These are phyloP conservation scores for Claviceps purpurea DNA, from an alignment of 2,329 filamentous ascomycete genomes.

Conservation along the genomic window DNA sequence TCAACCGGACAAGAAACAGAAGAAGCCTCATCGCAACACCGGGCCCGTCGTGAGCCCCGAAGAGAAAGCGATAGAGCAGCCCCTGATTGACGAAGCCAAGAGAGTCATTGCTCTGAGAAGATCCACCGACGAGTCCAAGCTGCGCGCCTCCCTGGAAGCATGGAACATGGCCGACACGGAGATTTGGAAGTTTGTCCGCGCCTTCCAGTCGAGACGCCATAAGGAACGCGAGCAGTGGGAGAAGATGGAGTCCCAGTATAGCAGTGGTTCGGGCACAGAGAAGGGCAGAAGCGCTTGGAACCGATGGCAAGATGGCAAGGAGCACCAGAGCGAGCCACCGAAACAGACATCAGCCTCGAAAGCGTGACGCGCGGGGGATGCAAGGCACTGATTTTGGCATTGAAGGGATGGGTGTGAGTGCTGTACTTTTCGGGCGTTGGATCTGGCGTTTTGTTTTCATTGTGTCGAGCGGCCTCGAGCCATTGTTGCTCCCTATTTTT, in stretches of 20 bases:
- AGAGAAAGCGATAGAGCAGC: slow-evolving; percentile 40
- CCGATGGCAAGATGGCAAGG: slow-evolving; percentile 22
- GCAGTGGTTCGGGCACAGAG: slow-evolving; percentile 44
- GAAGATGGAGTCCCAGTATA: slow-evolving; percentile 52
- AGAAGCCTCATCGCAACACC: slow-evolving; percentile 23
- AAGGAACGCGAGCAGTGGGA: slow-evolving; percentile 58
- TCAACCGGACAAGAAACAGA: slow-evolving; percentile 8
- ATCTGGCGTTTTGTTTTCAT: too few species aligned
- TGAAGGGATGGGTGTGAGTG: too few species aligned
- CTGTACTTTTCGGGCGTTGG: too few species aligned
- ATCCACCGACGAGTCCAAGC: slow-evolving; percentile 27
- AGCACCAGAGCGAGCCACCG: neutral
- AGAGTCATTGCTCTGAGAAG: slow-evolving; percentile 37
- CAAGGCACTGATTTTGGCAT: neutral
- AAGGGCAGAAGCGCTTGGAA: slow-evolving; percentile 24
- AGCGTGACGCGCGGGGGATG: too few species aligned
- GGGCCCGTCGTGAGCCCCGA: slow-evolving; percentile 38
- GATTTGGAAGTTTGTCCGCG: slow-evolving; percentile 61
- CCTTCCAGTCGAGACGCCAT: slow-evolving; percentile 48
- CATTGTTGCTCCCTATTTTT: too few species aligned
- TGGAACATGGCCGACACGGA: slow-evolving; percentile 64
- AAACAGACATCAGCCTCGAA: neutral
- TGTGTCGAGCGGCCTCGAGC: too few species aligned
- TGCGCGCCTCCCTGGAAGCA: slow-evolving; percentile 45
- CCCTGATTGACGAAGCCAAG: slow-evolving; percentile 33